Evolutionary conservation across 1,139 yeast genomes (phyloP).

Genomic region (Suhomyces maxii): DNA sequence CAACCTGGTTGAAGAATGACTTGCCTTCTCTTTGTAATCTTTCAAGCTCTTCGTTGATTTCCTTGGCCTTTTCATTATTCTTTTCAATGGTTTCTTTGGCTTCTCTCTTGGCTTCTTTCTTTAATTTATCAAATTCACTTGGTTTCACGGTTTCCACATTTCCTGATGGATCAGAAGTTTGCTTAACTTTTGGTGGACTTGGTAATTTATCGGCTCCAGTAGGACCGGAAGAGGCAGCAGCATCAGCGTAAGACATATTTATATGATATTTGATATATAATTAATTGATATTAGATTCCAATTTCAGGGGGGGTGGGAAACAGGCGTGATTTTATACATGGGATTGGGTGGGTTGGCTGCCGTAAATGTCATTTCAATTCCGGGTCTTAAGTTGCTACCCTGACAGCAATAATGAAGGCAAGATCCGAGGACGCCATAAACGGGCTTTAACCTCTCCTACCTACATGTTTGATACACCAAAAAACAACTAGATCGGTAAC

Average conservation of each 20-base stretch:
- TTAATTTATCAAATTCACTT: conserved; percentile 30
- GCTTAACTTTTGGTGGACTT: conserved; percentile 24
- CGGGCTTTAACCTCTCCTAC: too few relatives aligned
- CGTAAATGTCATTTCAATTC: conserved; percentile 1
- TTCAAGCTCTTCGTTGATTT: conserved; percentile 21
- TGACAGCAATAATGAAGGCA: background rate
- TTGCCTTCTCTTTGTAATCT: conserved; percentile 29
- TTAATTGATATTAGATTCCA: background rate
- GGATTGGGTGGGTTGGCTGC: background rate
- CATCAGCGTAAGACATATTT: conserved; percentile 36
- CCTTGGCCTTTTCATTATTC: conserved; percentile 12
- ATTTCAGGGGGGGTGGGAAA: conserved; percentile 4
- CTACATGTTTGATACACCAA: too few relatives aligned
- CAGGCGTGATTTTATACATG: conserved; percentile 2
- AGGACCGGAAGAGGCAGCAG: conserved; percentile 42
- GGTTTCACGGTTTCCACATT: conserved; percentile 29
- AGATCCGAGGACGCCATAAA: too few relatives aligned
- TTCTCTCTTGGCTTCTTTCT: conserved; percentile 24
- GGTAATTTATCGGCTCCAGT: conserved; percentile 25
- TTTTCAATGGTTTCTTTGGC: conserved; percentile 21
- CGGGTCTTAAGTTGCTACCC: conserved; percentile 3
- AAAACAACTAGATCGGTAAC: too few relatives aligned
- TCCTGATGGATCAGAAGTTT: conserved; percentile 26
- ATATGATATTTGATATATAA: background rate
- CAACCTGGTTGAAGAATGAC: conserved; percentile 21